Base-by-base conservation (phyloP, 73 alveolate species). In the Stentor roeselii region DNA sequence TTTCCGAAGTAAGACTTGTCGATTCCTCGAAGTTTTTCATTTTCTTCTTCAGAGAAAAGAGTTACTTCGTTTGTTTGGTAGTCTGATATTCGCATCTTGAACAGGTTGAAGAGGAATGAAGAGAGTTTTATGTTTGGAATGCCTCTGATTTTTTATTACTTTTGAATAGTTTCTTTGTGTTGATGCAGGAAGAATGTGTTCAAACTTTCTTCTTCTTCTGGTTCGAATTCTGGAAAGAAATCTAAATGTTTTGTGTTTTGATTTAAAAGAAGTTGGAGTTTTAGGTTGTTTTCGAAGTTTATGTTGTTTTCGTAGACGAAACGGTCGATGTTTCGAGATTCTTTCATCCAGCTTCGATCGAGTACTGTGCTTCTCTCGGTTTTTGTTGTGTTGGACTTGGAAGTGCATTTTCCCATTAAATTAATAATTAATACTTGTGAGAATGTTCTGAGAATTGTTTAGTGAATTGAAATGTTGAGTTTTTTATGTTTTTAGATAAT, bases 261-360 rank as follows among this genome's bases (percentile, higher is more conserved):
- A 11, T 6, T 21, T 50, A 50, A 50, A 50, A 21, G 30, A 11
- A 50, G 6, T 21, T 50, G 67, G 30, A 50, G 30, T 50, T 50
- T 50, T 11, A 11, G 6, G 21, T 50, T 11, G 30, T 11, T 6
- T 50, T 11, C 67, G 6, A 21, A 21, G 67, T 50, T 50, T 50
- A 50, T 11, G 67, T 50, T 50, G 6, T 50, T 50, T 11, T 6
- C 6, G 21, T 11, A 50, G 67, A 6, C 21, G 21, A 50, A 50
- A 6, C 21, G 6, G 21, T 50, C 67, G 67, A 50, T 50, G 21
- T 21, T 11, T 21, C 67, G 30, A 11, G 67, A 50, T 50, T 50
- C 67, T 50, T 50, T 50, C 67, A 50, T 50, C 67, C 67, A 50
- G 67, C 67, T 21, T 50, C 21, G 6, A 50, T 50, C 67, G n/a